phyloP scores from a whole-genome alignment of 768 basidiomycete species.

The Pleurotus eryngii region DNA sequence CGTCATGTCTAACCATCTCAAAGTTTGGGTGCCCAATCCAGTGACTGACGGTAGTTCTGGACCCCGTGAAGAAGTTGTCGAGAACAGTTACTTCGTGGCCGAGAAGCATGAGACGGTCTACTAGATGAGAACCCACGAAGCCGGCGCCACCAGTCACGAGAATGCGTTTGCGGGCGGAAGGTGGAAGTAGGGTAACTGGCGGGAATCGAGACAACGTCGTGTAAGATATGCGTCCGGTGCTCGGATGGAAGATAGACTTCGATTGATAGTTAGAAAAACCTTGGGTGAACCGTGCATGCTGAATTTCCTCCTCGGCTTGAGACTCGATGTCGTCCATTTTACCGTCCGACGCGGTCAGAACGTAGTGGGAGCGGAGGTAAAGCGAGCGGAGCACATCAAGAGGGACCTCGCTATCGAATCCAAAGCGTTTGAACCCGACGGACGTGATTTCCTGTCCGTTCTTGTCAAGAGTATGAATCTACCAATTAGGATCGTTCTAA shows the following conservation, averaged over 20 bases:
- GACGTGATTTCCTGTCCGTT: slow-evolving; percentile 69
- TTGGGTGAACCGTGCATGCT: slow-evolving; percentile 54
- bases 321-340: slow-evolving; percentile 31
- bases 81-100: slow-evolving; percentile 97
- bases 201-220: slow-evolving; percentile 90
- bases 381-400: slow-evolving; percentile 81
- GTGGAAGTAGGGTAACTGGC: slow-evolving; percentile 83
- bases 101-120: slow-evolving; percentile 95
- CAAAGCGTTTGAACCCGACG: slow-evolving; percentile 85
- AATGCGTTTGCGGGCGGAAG: slow-evolving; percentile 78
- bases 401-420: slow-evolving; percentile 84
- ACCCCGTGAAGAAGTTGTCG: slow-evolving; percentile 99
- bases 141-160: slow-evolving; percentile 97
- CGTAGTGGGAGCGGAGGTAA: slow-evolving; percentile 82
- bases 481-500: slow-evolving; percentile 15
- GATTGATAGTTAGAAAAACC: slow-evolving; percentile 61
- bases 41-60: slow-evolving; percentile 92
- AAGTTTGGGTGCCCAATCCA: slow-evolving; percentile 99
- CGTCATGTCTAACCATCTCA: slow-evolving; percentile 95
- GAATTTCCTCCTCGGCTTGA: slow-evolving; percentile 34
- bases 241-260: slow-evolving; percentile 82
- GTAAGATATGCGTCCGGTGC: slow-evolving; percentile 82
- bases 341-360: slow-evolving; percentile 37
- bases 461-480: slow-evolving; percentile 72
- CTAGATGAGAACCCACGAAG: slow-evolving; percentile 98